Evolutionary conservation across 2,329 filamentous ascomycete genomes (phyloP).

Genomic region (Xylariales sp.): DNA sequence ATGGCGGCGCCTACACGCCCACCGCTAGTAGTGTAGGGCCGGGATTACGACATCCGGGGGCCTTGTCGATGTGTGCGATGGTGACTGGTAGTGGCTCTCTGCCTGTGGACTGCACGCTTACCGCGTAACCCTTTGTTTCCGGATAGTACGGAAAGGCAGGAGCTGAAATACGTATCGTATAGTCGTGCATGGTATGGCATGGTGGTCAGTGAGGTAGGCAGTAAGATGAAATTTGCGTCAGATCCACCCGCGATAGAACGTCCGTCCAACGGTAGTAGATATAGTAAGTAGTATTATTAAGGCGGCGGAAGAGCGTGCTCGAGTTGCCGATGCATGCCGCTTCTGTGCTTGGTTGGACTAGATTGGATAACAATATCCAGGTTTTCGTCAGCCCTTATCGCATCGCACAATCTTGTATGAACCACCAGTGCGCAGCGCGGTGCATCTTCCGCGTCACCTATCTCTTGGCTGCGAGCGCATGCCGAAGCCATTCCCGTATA

Average conservation of each 20-base stretch:
- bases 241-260: conserved; percentile 18
- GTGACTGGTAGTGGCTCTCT: conserved; percentile 32
- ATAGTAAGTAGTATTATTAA: not conserved
- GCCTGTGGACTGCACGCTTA: conserved; percentile 25
- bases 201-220: conserved; percentile 21
- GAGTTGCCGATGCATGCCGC: conserved; percentile 25
- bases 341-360: conserved; percentile 13
- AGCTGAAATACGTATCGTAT: conserved; percentile 5
- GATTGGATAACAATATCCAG: conserved; percentile 4
- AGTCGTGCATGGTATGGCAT: not conserved
- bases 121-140: conserved; percentile 14
- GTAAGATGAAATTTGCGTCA: conserved; percentile 18
- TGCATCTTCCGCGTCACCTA: not conserved
- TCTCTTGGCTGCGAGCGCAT: not conserved
- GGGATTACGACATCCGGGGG: conserved; percentile 29
- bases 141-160: conserved; percentile 30
- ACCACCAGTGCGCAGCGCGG: not conserved
- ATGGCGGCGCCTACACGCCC: conserved; percentile 13
- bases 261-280: conserved; percentile 22
- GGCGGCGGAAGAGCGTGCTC: conserved; percentile 3
- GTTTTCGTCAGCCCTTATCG: conserved; percentile 29
- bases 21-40: conserved; percentile 24
- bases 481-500: conserved; percentile 6
- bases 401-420: conserved; percentile 16
- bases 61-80: conserved; percentile 32